Evolutionary conservation across 1,284 basidiomycete genomes (phyloP), one percentile per base, ranked within the genome.

Genomic region (Trametes sp.): DNA sequence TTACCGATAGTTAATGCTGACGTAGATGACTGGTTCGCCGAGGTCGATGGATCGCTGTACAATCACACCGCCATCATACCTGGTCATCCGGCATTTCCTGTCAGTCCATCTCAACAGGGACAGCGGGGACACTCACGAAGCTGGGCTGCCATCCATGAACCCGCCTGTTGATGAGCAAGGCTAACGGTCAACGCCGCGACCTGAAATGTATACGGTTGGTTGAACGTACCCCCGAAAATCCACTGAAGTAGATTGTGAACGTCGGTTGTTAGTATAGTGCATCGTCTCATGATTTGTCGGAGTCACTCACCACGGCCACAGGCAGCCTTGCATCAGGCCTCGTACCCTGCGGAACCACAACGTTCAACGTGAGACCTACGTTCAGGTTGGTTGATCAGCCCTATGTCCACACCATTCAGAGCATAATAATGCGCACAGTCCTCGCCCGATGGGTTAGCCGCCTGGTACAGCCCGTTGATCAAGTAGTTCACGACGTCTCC

Each of bases 321-420:
- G 87, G 86, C 26, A 86, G 73, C 45, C 81, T 81, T 1, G 78
- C 77, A 0, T 63, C 67, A 1, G 78, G 54, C 0, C 71, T 75
- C 1, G 78, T 74, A 26, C 70, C 74, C 2, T 77, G 71, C 8
- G 86, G 82, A 33, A 78, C 81, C 59, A 83, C 75, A 7, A 89
- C 81, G 69, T 88, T 88, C 63, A 88, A 66, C 0, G 78, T 81
- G 44, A 89, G 74, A 68, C 87, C 87, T 82, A 19, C 38, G 28
- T 4, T 42, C 19, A 50, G 5, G 6, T n/a, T 14, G 26, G 8
- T 6, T 23, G 24, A 7, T 13, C 10, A 38, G 51, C 14, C 3
- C n/a, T 4, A 9, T 7, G 2, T 19, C n/a, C 10, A 6, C 1
- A 38, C 16, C 26, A 19, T 7, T 4, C 24, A 24, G 2, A 31